A percentile compares a stretch with the other conserved stretches of the same genome.
Evolutionary conservation across 768 basidiomycete genomes (phyloP).

Genomic region (Boletellus emodensis): DNA sequence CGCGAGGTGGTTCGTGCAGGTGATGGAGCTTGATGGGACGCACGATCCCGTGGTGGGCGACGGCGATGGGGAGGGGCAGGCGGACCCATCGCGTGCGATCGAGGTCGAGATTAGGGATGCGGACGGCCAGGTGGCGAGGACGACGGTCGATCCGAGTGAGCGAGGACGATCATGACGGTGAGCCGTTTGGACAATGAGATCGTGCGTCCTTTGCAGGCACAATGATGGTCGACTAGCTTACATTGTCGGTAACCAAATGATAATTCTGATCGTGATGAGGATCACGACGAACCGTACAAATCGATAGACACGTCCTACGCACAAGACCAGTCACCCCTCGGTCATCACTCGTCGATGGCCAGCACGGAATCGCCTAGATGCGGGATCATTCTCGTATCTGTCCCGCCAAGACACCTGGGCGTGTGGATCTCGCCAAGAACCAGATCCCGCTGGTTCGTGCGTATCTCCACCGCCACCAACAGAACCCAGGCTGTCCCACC

Average conservation of each 20-base stretch:
- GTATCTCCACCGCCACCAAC: neutral
- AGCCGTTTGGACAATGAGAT: no score
- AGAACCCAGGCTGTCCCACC: slow-evolving; percentile 9
- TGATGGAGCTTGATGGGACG: slow-evolving; percentile 72
- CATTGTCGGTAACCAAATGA: no score
- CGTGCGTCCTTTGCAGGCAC: no score
- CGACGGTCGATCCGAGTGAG: slow-evolving; percentile 40
- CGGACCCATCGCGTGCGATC: slow-evolving; percentile 40
- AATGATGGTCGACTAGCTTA: no score
- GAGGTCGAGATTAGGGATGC: slow-evolving; percentile 72
- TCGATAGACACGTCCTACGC: no score
- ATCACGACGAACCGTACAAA: no score
- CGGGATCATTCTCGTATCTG: slow-evolving; percentile 21
- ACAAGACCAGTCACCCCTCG: neutral
- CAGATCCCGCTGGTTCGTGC: neutral
- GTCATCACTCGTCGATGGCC: slow-evolving; percentile 12
- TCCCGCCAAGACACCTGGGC: slow-evolving; percentile 18
- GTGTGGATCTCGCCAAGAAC: no score
- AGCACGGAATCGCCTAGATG: slow-evolving; percentile 8
- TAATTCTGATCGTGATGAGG: no score
- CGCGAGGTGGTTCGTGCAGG: slow-evolving; percentile 73
- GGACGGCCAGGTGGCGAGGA: slow-evolving; percentile 61
- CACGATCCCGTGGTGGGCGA: no score
- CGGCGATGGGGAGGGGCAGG: slow-evolving; percentile 25
- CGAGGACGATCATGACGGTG: neutral